phyloP scores from a whole-genome alignment of 1,284 basidiomycete genomes.

The Exobasidium cylindrosporum region DNA sequence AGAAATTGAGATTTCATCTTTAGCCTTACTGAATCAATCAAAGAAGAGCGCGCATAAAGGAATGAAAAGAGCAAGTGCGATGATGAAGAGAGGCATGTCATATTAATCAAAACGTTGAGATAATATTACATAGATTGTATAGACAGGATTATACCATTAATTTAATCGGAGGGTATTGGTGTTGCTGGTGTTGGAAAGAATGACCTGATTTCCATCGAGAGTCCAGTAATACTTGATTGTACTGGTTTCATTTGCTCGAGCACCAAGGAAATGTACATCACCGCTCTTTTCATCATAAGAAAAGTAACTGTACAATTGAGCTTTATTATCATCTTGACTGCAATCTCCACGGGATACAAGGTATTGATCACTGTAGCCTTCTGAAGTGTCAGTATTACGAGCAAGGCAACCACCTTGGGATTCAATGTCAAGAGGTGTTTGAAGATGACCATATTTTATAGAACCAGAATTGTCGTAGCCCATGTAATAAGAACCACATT shows the following conservation, averaged over 20 bases:
- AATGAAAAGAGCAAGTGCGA: no score
- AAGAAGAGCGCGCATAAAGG: no score
- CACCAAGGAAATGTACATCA: neutral
- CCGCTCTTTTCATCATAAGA: neutral
- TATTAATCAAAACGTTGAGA: no score
- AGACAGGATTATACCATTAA: no score
- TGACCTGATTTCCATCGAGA: neutral
- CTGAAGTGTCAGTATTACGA: no score
- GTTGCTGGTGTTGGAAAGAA: neutral
- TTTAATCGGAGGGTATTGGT: neutral
- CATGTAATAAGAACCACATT: neutral
- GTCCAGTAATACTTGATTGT: neutral
- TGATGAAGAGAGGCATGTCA: no score
- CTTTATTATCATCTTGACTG: neutral
- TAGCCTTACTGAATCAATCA: no score
- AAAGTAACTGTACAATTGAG: neutral
- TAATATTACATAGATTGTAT: no score
- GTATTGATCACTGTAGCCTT: neutral
- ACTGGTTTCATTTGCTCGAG: neutral
- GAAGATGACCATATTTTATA: neutral
- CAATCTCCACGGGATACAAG: neutral
- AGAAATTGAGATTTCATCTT: no score
- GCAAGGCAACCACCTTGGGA: neutral
- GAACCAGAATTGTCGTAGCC: neutral
- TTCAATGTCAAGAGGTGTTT: neutral